Evolutionary conservation across 345 rosid genomes (phyloP).

Genomic region (Lepidium sativum): DNA sequence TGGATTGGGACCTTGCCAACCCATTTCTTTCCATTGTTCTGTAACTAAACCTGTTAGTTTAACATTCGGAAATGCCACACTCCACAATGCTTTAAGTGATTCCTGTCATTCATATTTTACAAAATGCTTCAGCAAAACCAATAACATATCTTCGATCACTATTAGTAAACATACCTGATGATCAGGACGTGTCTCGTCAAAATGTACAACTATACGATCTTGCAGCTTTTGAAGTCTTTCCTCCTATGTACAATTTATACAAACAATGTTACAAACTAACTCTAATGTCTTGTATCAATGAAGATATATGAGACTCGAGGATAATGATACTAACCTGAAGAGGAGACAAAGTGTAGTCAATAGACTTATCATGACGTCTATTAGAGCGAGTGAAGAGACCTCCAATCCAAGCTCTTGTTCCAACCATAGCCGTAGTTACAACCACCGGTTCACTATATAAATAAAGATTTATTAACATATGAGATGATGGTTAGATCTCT

Average conservation of each 20-base stretch:
- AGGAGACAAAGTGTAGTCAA: slow-evolving; percentile 50
- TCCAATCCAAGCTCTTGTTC: slow-evolving; percentile 89
- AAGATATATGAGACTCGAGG: neutral
- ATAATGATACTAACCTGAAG: slow-evolving; percentile 45
- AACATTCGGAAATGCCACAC: slow-evolving; percentile 61
- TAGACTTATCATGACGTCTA: slow-evolving; percentile 47
- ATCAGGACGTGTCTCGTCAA: slow-evolving; percentile 74
- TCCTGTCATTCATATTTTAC: slow-evolving; percentile 45
- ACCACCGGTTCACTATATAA: slow-evolving; percentile 27
- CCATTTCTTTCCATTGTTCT: slow-evolving; percentile 99
- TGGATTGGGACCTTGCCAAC: slow-evolving; percentile 99
- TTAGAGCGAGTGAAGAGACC: slow-evolving; percentile 63
- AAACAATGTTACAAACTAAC: neutral
- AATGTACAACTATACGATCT: slow-evolving; percentile 63
- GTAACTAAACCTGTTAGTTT: slow-evolving; percentile 59
- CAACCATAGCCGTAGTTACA: slow-evolving; percentile 88
- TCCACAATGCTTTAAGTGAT: slow-evolving; percentile 80
- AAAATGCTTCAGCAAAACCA: neutral
- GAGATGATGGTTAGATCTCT: neutral
- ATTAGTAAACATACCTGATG: slow-evolving; percentile 55
- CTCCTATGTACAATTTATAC: slow-evolving; percentile 34
- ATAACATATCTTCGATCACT: neutral
- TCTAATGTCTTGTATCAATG: neutral
- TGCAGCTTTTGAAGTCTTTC: slow-evolving; percentile 71
- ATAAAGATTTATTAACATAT: neutral